Evolutionary conservation across 495 filamentous ascomycete species (phyloP).

Genomic region (Aspergillus bridgeri): DNA sequence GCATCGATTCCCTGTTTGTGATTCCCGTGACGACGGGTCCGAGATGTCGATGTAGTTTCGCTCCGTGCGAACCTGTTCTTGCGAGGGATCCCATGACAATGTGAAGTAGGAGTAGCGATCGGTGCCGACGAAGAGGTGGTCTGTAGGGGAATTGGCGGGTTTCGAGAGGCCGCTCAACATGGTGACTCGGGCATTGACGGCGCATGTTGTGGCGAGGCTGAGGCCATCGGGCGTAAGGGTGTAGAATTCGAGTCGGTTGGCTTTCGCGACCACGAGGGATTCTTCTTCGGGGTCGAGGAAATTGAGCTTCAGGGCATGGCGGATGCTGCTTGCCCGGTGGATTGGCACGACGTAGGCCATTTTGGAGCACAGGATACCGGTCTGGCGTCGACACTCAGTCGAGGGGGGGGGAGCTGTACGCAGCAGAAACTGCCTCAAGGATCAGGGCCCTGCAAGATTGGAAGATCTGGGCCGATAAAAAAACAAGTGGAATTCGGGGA

Average conservation of each 20-base stretch:
- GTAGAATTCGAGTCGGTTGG: slow-evolving; percentile 90
- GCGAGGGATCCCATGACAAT: slow-evolving; percentile 70
- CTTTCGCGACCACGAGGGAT: slow-evolving; percentile 85
- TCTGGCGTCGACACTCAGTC: neutral
- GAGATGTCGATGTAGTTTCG: slow-evolving; percentile 67
- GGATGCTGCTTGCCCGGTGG: slow-evolving; percentile 83
- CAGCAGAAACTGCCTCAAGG: neutral
- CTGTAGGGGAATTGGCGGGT: slow-evolving; percentile 67
- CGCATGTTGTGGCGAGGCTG: slow-evolving; percentile 56
- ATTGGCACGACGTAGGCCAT: slow-evolving; percentile 98
- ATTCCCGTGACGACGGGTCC: slow-evolving; percentile 76
- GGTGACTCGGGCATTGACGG: slow-evolving; percentile 77
- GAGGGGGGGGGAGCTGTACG: neutral
- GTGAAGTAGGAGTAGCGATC: slow-evolving; percentile 88
- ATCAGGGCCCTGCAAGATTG: neutral
- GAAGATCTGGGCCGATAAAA: neutral
- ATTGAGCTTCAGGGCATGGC: slow-evolving; percentile 77
- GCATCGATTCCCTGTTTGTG: slow-evolving; percentile 70
- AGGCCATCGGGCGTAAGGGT: slow-evolving; percentile 57
- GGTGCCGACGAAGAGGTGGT: slow-evolving; percentile 91
- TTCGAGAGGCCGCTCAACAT: slow-evolving; percentile 76
- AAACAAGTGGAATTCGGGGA: neutral
- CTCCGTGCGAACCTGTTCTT: slow-evolving; percentile 61
- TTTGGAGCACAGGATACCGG: neutral
- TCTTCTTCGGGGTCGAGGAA: slow-evolving; percentile 71